phyloP scores from a whole-genome alignment of 345 rosid genomes.

The Ailanthus altissimus region DNA sequence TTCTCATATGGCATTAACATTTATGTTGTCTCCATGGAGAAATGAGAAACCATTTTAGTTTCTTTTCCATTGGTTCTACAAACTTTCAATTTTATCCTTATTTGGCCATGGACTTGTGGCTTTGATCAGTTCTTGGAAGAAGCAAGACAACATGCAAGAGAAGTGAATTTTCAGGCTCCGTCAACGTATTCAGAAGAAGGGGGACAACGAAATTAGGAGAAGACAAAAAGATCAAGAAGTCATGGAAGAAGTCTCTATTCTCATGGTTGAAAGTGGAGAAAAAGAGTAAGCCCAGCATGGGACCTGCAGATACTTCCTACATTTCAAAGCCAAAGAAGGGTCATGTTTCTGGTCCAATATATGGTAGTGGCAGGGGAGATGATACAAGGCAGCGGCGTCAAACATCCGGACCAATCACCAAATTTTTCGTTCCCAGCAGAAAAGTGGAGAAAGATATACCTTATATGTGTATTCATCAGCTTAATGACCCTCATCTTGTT shows the following conservation, averaged over 20 bases:
- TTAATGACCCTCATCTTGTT: constrained; percentile 30
- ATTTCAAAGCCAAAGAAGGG: constrained; percentile 34
- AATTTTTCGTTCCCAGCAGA: constrained; percentile 35
- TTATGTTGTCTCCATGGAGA: neutral
- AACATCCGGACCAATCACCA: constrained; percentile 44
- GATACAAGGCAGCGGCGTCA: constrained; percentile 29
- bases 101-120: constrained; percentile 9
- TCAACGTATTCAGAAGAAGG: constrained; percentile 21
- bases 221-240: constrained; percentile 43
- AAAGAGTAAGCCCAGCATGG: constrained; percentile 32
- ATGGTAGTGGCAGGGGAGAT: constrained; percentile 19
- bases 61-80: neutral
- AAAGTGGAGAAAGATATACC: constrained; percentile 37
- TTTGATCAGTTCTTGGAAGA: constrained; percentile 55
- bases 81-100: neutral
- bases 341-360: constrained; percentile 49
- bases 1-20: neutral
- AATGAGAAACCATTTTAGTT: neutral
- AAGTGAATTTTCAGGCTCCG: constrained; percentile 22
- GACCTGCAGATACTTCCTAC: constrained; percentile 20
- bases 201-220: constrained; percentile 24
- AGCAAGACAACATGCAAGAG: constrained; percentile 48
- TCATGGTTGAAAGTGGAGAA: constrained; percentile 56
- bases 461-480: constrained; percentile 42
- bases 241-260: constrained; percentile 50